Base-by-base conservation (phyloP, 2,329 filamentous ascomycete species). In the Peltaster fructicola region DNA sequence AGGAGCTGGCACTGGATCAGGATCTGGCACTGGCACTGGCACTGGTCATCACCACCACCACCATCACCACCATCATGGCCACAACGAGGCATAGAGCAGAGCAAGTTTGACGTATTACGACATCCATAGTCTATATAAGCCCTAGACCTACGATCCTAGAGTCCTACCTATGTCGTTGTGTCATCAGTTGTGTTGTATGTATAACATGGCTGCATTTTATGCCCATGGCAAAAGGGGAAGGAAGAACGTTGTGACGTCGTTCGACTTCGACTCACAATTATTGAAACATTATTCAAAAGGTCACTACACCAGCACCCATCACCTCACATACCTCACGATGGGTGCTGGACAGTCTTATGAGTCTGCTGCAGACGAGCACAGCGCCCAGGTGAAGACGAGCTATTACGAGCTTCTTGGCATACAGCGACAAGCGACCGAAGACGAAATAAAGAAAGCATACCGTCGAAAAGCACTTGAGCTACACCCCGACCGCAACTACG, bases 371-470 rank as follows among this genome's bases (percentile, higher is more conserved):
- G 40, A 24, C n/a, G 34, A 37, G 43, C n/a, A n/a, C n/a, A n/a
- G n/a, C n/a, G n/a, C n/a, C n/a, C n/a, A 51, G 17, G 45, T 51
- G 24, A 84, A 79, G 53, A 76, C 67, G 17, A 80, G 75, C 48
- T 85, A 85, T 52, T 95, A 95, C 53, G 76, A 88, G 40, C 61
- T 93, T 17, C 65, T 95, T 4, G 71, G 64, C 5, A 58, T 93
- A 9, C 68, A 78, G 33, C 63, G 69, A 31, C 61, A 65, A 32
- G 82, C 81, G 16, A 71, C 71, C 5, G 76, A 84, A 21, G 78
- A 90, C 28, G 84, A 93, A 73, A 82, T 98, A 44, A 92, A 92
- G 45, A 91, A 81, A 44, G 82, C 84, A 8, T 98, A 98, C 52
- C 71, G 81, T 35, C 72, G 60, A 33, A 93, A 85, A 48, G 88